Base-by-base conservation (phyloP, 495 filamentous ascomycete species). In the Sordaria brevicollis region DNA sequence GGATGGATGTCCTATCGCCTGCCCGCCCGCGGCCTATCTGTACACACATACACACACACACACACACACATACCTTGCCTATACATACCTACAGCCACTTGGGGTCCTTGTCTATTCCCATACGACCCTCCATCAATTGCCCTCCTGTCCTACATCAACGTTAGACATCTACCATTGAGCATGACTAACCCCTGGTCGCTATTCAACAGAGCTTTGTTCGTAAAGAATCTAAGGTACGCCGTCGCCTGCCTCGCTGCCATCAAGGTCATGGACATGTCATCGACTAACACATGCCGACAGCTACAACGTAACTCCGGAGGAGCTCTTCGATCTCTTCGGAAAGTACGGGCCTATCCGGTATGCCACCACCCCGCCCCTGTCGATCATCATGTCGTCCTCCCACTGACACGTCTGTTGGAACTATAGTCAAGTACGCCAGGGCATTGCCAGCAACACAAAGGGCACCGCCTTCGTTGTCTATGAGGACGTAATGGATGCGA, bases 401-500 rank as follows among this genome's bases (percentile, higher is more conserved):
- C 49, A 65, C 69, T 85, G 75, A 85, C 73, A n/a, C 35, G 70
- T 34, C 41, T n/a, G n/a, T n/a, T n/a, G n/a, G 34, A 39, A 8
- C 49, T 70, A 38, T 75, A 98, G 95, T 72, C 95, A 98, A 91
- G 95, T 99, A 77, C 94, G 95, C 77, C 94, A 97, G 83, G 95
- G 95, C 75, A 98, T 97, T 76, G 93, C 94, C 71, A 93, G 89
- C 82, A 96, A 96, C 79, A 97, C 95, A 73, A 99, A 98, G 81
- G 95, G 95, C 76, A 99, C 95, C 34, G 94, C 93, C 76, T 99
- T 96, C 83, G 96, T 99, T 65, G 95, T 99, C 79, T 99, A 96
- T 84, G 96, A 98, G 80, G 96, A 99, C 84, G 96, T 97, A 33
- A 93, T 97, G 89, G 95, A 99, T 86, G 94, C 95, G 72, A 99